Evolutionary conservation across 345 rosid genomes (phyloP), one percentile per base, ranked within the genome.

Genomic region (Melastoma malabathricum): DNA sequence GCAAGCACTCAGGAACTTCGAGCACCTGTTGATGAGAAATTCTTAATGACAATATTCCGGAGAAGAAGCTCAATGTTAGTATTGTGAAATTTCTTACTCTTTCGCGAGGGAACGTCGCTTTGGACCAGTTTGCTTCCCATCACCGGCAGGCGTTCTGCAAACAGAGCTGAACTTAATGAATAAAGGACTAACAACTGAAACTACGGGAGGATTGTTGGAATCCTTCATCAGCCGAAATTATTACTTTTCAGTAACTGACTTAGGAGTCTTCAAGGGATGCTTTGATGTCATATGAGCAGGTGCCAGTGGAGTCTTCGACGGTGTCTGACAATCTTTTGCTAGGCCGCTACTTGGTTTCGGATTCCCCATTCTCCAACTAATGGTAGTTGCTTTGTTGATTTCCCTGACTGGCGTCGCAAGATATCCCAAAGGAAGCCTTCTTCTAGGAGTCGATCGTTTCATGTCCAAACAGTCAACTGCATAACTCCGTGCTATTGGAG

Each of bases 71-170:
- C 1, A 6, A 4, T 5, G 38, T 5, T 1, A 10, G 38, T 29
- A 10, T 6, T 29, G 9, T 29, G 5, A 29, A 29, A 38, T 34
- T 62, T 31, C 81, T 78, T 80, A 90, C 98, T 86, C 96, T 34
- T 83, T 59, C 27, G 87, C 80, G 47, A 86, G 81, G 64, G 83
- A 82, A 43, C 69, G 62, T 87, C 84, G 76, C 69, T 68, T 78
- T 31, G 78, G 68, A 10, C 85, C 81, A 44, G 94, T 55, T 47
- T 49, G 65, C 60, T 68, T 45, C 63, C 81, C 31, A 56, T 60
- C 17, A 80, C 72, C 63, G 58, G 65, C 71, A 57, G 48, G 58
- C 4, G 79, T 72, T 71, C 89, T 90, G 86, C 38, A 29, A 4
- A 29, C 38, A 10, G 5, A 29, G 38, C 38, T 29, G 8, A 29